A percentile compares a stretch with the other conserved stretches of the same genome.
Conservation (phyloP, 2,329 filamentous ascomycete genomes). For the Alternaria atra region DNA sequence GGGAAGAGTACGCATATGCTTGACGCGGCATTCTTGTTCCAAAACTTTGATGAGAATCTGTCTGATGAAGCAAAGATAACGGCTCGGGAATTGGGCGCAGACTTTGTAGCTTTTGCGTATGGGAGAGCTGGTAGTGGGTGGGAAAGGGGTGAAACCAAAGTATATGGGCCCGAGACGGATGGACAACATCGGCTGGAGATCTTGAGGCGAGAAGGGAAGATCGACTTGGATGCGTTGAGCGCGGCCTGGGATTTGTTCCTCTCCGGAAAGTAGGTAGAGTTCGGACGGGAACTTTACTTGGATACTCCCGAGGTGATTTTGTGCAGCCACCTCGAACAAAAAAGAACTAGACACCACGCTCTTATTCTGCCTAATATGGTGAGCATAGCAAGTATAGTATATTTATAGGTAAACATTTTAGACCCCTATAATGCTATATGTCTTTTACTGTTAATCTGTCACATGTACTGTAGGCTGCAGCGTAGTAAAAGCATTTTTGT, state of each 20-base stretch:
- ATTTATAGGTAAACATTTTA: too few species aligned
- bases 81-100: constrained; percentile 20
- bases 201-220: constrained; percentile 20
- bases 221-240: constrained; percentile 31
- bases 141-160: constrained; percentile 7
- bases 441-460: too few species aligned
- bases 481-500: too few species aligned
- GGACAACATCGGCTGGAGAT: constrained; percentile 20
- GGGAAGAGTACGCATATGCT: constrained; percentile 35
- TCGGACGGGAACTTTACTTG: neutral
- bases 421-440: too few species aligned
- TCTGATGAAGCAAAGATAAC: constrained; percentile 3
- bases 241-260: constrained; percentile 33
- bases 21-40: constrained; percentile 41
- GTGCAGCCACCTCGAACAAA: neutral
- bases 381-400: too few species aligned
- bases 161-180: constrained; percentile 14
- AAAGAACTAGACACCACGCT: too few species aligned
- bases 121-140: constrained; percentile 17
- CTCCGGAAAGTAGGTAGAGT: constrained; percentile 11
- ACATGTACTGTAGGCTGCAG: too few species aligned
- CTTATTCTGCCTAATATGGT: too few species aligned
- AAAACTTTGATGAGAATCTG: constrained; percentile 34
- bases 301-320: neutral
- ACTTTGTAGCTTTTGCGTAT: constrained; percentile 34